Evolutionary conservation across 208 protist species (phyloP).

Genomic region (Leishmania gerbilli): DNA sequence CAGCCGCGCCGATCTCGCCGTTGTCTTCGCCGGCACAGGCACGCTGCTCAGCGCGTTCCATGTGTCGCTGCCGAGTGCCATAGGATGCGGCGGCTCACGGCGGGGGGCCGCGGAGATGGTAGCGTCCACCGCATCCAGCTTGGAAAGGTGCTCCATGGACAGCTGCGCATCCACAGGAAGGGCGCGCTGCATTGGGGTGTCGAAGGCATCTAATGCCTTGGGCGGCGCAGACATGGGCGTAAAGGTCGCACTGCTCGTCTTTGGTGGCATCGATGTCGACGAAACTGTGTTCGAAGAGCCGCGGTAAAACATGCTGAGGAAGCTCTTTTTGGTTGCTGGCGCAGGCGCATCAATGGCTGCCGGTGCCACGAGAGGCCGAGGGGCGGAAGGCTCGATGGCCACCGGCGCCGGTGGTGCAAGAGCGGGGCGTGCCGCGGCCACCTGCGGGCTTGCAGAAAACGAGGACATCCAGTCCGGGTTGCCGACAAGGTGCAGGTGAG

Average conservation of each 20-base stretch:
- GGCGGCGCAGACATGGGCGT: constrained; percentile 4
- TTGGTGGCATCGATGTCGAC: not conserved
- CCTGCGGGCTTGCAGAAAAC: constrained; percentile 32
- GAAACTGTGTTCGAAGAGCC: not conserved
- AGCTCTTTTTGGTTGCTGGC: constrained; percentile 24
- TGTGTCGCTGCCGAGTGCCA: constrained; percentile 46
- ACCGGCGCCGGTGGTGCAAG: constrained; percentile 25
- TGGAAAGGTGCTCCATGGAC: constrained; percentile 29
- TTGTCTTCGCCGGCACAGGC: constrained; percentile 17
- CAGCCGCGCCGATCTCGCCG: not conserved
- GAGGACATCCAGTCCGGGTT: constrained; percentile 69
- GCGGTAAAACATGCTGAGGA: constrained; percentile 48
- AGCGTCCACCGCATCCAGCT: constrained; percentile 16
- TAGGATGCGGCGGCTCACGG: constrained; percentile 24
- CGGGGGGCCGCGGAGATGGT: constrained; percentile 14
- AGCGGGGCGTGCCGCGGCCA: constrained; percentile 14
- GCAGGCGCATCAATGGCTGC: constrained; percentile 31
- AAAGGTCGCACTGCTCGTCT: not conserved
- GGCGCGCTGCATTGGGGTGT: constrained; percentile 30
- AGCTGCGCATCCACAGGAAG: constrained; percentile 42
- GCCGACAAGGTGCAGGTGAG: constrained; percentile 47
- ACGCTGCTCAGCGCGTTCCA: constrained; percentile 41
- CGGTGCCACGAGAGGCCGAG: constrained; percentile 13
- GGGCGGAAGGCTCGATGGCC: constrained; percentile 1
- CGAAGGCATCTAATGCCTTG: constrained; percentile 15